Evolutionary conservation across 441 rosid genomes (phyloP).

Genomic region (Populus tomentosa): DNA sequence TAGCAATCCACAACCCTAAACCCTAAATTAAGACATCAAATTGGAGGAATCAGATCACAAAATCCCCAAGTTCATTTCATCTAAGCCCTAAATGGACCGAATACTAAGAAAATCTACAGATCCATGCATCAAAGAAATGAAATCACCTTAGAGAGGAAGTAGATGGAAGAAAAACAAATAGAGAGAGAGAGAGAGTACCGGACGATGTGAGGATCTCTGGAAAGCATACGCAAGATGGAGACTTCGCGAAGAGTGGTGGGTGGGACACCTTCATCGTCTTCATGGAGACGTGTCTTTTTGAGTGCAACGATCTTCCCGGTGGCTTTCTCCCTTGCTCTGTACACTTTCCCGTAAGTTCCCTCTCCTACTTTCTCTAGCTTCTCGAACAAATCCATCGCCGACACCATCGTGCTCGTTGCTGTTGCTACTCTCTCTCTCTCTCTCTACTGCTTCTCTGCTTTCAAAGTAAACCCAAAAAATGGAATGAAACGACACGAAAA

Average conservation of each 20-base stretch:
- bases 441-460: not conserved
- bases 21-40: not conserved
- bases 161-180: not conserved
- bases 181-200: conserved; percentile 31
- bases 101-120: not conserved
- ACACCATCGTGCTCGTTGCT: conserved; percentile 12
- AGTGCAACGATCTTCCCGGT: conserved; percentile 90
- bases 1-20: not conserved
- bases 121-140: not conserved
- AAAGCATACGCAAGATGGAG: conserved; percentile 98
- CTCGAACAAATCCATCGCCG: conserved; percentile 91
- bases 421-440: not conserved
- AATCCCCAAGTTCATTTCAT: not conserved
- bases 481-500: not conserved
- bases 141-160: not conserved
- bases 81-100: not conserved
- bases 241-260: conserved; percentile 99
- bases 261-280: conserved; percentile 99
- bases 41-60: not conserved
- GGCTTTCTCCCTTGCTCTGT: conserved; percentile 89
- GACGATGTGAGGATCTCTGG: conserved; percentile 90
- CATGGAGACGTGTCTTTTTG: conserved; percentile 97
- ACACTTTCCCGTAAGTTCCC: conserved; percentile 96
- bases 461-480: not conserved
- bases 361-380: conserved; percentile 98